Evolutionary conservation across 2,329 filamentous ascomycete species (phyloP).

Genomic region (Beauveria sp.): DNA sequence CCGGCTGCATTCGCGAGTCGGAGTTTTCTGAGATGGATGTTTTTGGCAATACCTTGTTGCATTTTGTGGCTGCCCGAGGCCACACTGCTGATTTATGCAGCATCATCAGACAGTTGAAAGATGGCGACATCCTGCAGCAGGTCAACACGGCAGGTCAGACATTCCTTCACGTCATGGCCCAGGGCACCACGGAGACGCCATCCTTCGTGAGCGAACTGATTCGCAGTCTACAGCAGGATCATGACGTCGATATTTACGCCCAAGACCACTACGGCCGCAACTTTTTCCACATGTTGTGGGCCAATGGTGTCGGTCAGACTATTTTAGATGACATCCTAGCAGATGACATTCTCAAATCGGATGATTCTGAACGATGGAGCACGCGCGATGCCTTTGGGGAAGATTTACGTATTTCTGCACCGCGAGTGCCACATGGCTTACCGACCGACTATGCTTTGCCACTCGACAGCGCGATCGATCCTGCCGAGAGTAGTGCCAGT

Average conservation of each 20-base stretch:
- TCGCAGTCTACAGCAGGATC: conserved; percentile 12
- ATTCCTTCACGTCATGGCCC: conserved; percentile 37
- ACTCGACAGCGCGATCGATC: conserved; percentile 15
- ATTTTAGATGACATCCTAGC: conserved; percentile 22
- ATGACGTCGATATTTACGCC: conserved; percentile 25
- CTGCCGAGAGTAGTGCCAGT: conserved; percentile 17
- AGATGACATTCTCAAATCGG: conserved; percentile 26
- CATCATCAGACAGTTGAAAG: conserved; percentile 17
- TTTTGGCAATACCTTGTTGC: conserved; percentile 41
- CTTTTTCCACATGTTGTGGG: conserved; percentile 38
- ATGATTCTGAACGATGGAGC: conserved; percentile 24
- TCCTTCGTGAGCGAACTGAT: conserved; percentile 23
- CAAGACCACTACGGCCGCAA: conserved; percentile 46
- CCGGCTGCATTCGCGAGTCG: background rate
- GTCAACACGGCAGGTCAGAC: conserved; percentile 41
- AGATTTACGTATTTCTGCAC: background rate
- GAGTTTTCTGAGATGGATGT: conserved; percentile 25
- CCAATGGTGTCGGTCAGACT: conserved; percentile 21
- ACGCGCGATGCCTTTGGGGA: conserved; percentile 44
- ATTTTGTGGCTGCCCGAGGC: conserved; percentile 35
- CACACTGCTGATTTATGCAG: conserved; percentile 20
- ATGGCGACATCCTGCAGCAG: background rate
- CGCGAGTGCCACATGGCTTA: conserved; percentile 12
- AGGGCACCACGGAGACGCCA: conserved; percentile 25
- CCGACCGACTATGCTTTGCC: conserved; percentile 12